Conservation (phyloP, 2,329 filamentous ascomycete species). For the Arthrobotrys iridis region DNA sequence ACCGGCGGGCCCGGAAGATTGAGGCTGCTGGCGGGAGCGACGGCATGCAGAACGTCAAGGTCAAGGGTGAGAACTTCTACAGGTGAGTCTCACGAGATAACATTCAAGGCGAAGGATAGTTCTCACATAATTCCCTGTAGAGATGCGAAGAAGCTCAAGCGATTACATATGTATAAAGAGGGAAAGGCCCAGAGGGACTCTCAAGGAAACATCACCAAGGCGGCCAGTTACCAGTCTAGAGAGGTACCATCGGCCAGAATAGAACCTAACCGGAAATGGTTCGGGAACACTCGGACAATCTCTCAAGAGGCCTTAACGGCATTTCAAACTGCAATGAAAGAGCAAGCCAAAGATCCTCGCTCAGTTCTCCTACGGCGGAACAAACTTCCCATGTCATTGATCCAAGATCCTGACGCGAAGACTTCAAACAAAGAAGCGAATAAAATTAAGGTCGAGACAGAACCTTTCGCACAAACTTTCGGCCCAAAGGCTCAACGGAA, state of each 20-base stretch:
- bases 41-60: constrained; percentile 89
- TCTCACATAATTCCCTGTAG: constrained; percentile 28
- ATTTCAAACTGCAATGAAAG: constrained; percentile 91
- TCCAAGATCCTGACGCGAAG: constrained; percentile 78
- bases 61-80: constrained; percentile 99
- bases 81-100: constrained; percentile 65
- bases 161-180: constrained; percentile 88
- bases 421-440: constrained; percentile 90
- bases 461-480: constrained; percentile 87
- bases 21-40: constrained; percentile 67
- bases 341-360: constrained; percentile 89
- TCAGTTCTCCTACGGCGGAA: constrained; percentile 89
- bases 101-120: not conserved
- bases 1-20: constrained; percentile 56
- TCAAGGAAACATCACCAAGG: constrained; percentile 82
- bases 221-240: constrained; percentile 82
- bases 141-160: constrained; percentile 84
- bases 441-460: constrained; percentile 89
- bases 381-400: constrained; percentile 94
- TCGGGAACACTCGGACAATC: constrained; percentile 88
- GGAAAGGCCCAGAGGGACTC: constrained; percentile 84
- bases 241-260: constrained; percentile 85
- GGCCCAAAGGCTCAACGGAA: constrained; percentile 94
- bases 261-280: constrained; percentile 98
- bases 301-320: constrained; percentile 85